phyloP scores from a whole-genome alignment of 192 early-diverging fungal genomes.

The Backusella parvicylindrica region DNA sequence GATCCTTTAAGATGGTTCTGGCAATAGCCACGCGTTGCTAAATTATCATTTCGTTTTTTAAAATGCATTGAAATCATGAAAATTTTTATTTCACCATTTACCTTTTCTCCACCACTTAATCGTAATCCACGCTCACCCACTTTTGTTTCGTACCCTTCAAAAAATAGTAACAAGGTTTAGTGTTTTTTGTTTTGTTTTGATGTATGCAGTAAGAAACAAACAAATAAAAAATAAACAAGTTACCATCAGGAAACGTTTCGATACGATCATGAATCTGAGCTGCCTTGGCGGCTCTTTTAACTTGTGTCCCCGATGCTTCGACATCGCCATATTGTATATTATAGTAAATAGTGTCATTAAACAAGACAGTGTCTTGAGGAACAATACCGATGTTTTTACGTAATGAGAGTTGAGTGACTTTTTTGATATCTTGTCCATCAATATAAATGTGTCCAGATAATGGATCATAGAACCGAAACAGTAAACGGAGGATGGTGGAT shows the following conservation, averaged over 20 bases:
- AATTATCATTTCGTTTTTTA: slow-evolving; percentile 21
- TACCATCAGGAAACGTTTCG: slow-evolving; percentile 68
- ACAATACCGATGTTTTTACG: slow-evolving; percentile 88
- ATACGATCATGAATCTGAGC: slow-evolving; percentile 86
- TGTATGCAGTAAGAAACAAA: not conserved
- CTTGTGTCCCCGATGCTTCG: slow-evolving; percentile 64
- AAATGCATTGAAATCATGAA: not conserved
- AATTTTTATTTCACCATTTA: not conserved
- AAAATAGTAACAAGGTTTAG: not conserved
- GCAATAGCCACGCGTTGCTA: slow-evolving; percentile 86
- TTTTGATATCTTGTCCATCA: slow-evolving; percentile 79
- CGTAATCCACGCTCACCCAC: slow-evolving; percentile 73
- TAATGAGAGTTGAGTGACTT: slow-evolving; percentile 67
- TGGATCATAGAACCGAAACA: slow-evolving; percentile 93
- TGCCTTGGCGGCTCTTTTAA: slow-evolving; percentile 64
- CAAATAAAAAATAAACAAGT: slow-evolving; percentile 12
- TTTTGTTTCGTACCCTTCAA: slow-evolving; percentile 48
- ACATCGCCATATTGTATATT: slow-evolving; percentile 89
- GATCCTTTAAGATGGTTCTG: slow-evolving; percentile 73
- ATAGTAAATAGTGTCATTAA: slow-evolving; percentile 93
- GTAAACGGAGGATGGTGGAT: slow-evolving; percentile 71
- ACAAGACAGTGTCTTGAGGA: slow-evolving; percentile 93
- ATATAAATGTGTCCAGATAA: slow-evolving; percentile 76
- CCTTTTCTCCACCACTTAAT: slow-evolving; percentile 89
- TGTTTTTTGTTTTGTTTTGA: not conserved